Evolutionary conservation across 768 basidiomycete genomes (phyloP), one percentile per base, ranked within the genome.

Genomic region (Lactifluus echinatus): DNA sequence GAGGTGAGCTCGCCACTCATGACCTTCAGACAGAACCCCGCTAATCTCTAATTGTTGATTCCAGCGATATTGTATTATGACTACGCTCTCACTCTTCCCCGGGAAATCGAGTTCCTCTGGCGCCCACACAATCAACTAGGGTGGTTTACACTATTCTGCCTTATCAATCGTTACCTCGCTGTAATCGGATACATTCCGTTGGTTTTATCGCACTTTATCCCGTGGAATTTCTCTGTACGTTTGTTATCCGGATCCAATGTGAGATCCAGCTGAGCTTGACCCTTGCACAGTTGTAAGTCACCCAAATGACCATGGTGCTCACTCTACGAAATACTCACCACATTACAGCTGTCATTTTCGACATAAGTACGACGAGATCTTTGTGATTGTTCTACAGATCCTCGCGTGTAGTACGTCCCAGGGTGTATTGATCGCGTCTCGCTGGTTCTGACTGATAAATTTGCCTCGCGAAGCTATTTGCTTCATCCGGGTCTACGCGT

Each of bases 151-250:
- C 70, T 71, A n/a, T 71, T 74, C 63, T 80, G 79, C 64, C 73
- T 78, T 44, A 49, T 78, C 36, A 78, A 79, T 56, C 76, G 80
- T 8, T 82, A 82, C 55, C 64, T 76, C 39, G 70, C 76, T 1
- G 66, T 77, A 44, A 66, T 78, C 33, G 75, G 72, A 10, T 59
- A 65, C 36, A 61, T 67, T 10, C 65, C 63, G 2, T 47, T 68
- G 19, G 63, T 61, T 26, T 56, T 55, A 2, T 65, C 62, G 21
- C 66, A 68, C 46, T 64, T 68, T 10, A 14, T n/a, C 14, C 23
- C 6, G 10, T 5, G 11, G 17, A 23, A 8, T 15, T 4, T 23
- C 8, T 1, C 2, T 15, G 56, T 57, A 43, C 56, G 56, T 57
- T 6, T 14, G 6, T 44, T 17, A 6, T 50, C 26, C 39, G 29